A percentile compares a stretch with the other conserved stretches of the same genome.
These are phyloP conservation scores for Trichosanthes cucumerina DNA, from an alignment of 306 rosid genomes.

Conservation along the genomic window DNA sequence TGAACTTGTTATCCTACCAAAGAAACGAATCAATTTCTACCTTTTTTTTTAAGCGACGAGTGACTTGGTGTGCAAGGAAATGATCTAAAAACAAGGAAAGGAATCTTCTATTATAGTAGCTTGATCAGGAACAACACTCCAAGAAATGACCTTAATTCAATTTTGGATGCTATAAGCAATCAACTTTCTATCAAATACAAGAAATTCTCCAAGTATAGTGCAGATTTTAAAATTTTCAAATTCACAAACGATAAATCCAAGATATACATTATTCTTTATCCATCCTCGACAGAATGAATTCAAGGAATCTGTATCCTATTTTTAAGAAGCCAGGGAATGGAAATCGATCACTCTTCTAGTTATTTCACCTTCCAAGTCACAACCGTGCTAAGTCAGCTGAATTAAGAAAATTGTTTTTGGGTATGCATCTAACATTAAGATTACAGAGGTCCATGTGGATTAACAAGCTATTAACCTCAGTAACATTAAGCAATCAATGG, in stretches of 20 bases:
- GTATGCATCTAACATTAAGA: neutral
- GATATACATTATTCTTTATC: neutral
- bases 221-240: neutral
- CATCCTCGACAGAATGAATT: neutral
- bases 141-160: neutral
- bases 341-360: neutral
- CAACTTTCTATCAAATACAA: neutral
- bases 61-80: neutral
- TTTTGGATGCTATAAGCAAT: neutral
- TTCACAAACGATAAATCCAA: neutral
- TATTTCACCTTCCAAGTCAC: neutral
- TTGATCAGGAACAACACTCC: neutral
- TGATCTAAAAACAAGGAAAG: neutral
- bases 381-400: neutral
- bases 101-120: neutral
- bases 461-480: neutral
- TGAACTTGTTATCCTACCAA: neutral
- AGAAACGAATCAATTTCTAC: neutral
- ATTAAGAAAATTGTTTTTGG: neutral
- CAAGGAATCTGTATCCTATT: neutral
- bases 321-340: neutral
- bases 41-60: neutral
- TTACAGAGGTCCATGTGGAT: no score
- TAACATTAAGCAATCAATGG: neutral
- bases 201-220: neutral